Evolutionary conservation across 2,329 filamentous ascomycete species (phyloP).

Genomic region (Fusarium caatingaense): DNA sequence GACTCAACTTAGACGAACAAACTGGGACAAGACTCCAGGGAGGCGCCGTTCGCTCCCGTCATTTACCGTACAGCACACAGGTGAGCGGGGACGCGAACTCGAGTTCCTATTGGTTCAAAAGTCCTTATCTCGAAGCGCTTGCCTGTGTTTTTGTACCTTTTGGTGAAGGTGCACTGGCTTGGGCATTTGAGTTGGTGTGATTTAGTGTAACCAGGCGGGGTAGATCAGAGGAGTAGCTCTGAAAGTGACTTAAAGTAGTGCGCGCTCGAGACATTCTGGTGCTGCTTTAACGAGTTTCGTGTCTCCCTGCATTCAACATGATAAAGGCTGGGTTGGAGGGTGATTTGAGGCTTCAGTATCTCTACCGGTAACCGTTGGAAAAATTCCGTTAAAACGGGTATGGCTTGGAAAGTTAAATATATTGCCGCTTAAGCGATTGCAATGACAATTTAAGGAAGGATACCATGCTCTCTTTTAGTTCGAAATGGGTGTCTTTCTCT

Average conservation of each 20-base stretch:
- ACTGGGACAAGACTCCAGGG: slow-evolving; percentile 10
- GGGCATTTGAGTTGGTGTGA: slow-evolving; percentile 34
- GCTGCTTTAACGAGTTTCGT: slow-evolving; percentile 40
- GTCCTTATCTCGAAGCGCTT: slow-evolving; percentile 20
- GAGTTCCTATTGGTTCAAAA: slow-evolving; percentile 38
- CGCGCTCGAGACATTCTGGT: slow-evolving; percentile 35
- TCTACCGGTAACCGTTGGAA: slow-evolving; percentile 1
- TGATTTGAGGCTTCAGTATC: slow-evolving; percentile 2
- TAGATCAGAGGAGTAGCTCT: slow-evolving; percentile 38
- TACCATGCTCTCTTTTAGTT: background rate
- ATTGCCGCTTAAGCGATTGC: rapidly evolving
- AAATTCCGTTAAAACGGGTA: background rate
- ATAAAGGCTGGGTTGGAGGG: background rate
- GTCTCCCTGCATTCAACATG: slow-evolving; percentile 12
- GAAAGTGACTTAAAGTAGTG: slow-evolving; percentile 38
- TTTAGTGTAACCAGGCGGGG: slow-evolving; percentile 22
- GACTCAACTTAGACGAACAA: slow-evolving; percentile 18
- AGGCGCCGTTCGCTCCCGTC: slow-evolving; percentile 35
- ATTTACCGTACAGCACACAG: background rate
- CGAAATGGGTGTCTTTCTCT: background rate
- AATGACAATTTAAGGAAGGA: background rate
- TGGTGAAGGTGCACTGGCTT: slow-evolving; percentile 44
- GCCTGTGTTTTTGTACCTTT: slow-evolving; percentile 37
- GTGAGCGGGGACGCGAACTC: slow-evolving; percentile 1
- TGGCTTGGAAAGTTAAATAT: background rate